Percentiles rank a stretch among this genome's conserved stretches.
Evolutionary conservation across 495 filamentous ascomycete genomes (phyloP).

Genomic region (Cercophora scortea): DNA sequence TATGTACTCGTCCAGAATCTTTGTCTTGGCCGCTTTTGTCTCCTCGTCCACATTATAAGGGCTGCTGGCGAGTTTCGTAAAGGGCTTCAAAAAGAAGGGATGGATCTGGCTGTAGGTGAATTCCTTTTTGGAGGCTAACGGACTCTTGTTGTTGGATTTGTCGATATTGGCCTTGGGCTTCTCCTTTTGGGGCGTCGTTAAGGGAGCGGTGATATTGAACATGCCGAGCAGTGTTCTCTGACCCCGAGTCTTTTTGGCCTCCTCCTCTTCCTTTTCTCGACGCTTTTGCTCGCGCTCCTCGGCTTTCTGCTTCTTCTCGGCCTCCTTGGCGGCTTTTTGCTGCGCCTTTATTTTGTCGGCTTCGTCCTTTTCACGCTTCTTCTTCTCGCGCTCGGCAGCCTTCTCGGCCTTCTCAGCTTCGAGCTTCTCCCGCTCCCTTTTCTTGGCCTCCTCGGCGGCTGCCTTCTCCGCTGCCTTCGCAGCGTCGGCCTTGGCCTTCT

Average conservation of each 20-base stretch:
- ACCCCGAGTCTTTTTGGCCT: slow-evolving; percentile 55
- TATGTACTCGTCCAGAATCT: slow-evolving; percentile 38
- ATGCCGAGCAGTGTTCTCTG: slow-evolving; percentile 41
- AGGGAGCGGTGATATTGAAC: slow-evolving; percentile 46
- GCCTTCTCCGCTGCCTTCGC: slow-evolving; percentile 33
- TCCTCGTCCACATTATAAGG: slow-evolving; percentile 48
- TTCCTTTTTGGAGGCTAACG: slow-evolving; percentile 54
- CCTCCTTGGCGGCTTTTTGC: slow-evolving; percentile 39
- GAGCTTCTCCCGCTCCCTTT: slow-evolving; percentile 26
- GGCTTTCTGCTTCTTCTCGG: slow-evolving; percentile 38
- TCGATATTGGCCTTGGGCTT: slow-evolving; percentile 12
- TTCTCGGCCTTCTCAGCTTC: slow-evolving; percentile 26
- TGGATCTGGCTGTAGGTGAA: slow-evolving; percentile 43
- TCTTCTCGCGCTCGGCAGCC: slow-evolving; percentile 31
- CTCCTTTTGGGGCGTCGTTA: slow-evolving; percentile 24
- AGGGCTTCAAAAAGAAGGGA: slow-evolving; percentile 65
- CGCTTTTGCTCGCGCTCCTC: slow-evolving; percentile 56
- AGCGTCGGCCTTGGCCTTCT: slow-evolving; percentile 11
- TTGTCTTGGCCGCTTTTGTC: slow-evolving; percentile 44
- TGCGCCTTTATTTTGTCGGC: slow-evolving; percentile 34
- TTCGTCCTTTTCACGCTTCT: slow-evolving; percentile 36
- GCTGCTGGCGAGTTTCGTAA: slow-evolving; percentile 52
- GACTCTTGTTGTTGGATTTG: slow-evolving; percentile 27
- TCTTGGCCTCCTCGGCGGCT: slow-evolving; percentile 36
- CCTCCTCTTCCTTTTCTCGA: slow-evolving; percentile 51